Evolutionary conservation across 2,329 filamentous ascomycete genomes (phyloP).

Genomic region (Colletotrichum lini): DNA sequence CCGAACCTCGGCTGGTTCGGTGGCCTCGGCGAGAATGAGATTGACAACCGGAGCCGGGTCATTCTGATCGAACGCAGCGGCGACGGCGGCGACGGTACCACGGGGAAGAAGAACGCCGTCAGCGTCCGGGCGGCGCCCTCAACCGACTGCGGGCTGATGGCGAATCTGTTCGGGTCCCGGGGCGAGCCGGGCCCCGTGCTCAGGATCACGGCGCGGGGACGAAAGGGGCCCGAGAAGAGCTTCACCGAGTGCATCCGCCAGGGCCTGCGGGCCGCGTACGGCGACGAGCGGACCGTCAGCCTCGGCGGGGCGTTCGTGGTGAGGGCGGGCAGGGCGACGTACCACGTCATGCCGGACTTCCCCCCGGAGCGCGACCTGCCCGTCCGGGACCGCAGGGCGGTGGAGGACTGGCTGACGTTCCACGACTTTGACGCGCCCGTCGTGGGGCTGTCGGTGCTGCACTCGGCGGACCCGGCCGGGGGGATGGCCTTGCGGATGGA

Average conservation of each 20-base stretch:
- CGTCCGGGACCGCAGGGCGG: constrained; percentile 49
- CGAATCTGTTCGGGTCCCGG: constrained; percentile 57
- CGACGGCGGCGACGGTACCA: constrained; percentile 10
- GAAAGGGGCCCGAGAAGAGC: constrained; percentile 46
- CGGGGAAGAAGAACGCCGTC: constrained; percentile 2
- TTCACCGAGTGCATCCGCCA: constrained; percentile 53
- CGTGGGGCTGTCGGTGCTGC: constrained; percentile 58
- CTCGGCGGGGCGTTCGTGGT: constrained; percentile 59
- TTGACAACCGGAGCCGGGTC: constrained; percentile 49
- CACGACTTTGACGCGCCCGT: constrained; percentile 55
- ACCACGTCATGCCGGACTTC: constrained; percentile 64
- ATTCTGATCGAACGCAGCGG: constrained; percentile 46
- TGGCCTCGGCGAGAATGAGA: constrained; percentile 41
- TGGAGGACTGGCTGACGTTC: constrained; percentile 57
- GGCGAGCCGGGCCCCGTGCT: constrained; percentile 53
- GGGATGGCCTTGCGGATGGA: constrained; percentile 58
- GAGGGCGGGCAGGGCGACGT: constrained; percentile 52
- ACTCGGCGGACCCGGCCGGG: constrained; percentile 56
- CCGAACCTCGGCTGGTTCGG: constrained; percentile 54
- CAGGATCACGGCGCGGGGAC: constrained; percentile 52
- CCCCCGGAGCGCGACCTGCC: constrained; percentile 45
- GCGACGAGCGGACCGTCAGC: constrained; percentile 52
- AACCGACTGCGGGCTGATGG: constrained; percentile 58
- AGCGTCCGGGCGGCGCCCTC: constrained; percentile 46
- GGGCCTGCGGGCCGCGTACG: constrained; percentile 50